Percentiles rank a stretch among this genome's conserved stretches.
These are phyloP conservation scores for Endoconidiophora laricicola DNA, from an alignment of 2,329 filamentous ascomycete genomes.

Conservation along the genomic window DNA sequence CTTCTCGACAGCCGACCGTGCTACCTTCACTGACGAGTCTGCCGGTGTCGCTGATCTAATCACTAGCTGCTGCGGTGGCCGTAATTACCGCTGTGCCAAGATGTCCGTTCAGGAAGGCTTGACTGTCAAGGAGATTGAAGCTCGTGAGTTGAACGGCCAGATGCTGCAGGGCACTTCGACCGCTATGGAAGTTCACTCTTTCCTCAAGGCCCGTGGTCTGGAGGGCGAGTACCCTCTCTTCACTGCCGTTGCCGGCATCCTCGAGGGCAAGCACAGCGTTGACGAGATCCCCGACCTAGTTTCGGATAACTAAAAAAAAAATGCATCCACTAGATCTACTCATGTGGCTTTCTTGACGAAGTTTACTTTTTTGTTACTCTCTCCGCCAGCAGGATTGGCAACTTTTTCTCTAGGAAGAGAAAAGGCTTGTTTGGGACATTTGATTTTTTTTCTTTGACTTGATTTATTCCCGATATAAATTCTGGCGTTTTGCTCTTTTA, in stretches of 20 bases:
- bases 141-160: conserved; percentile 82
- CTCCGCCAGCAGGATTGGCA: conserved; percentile 12
- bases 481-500: conserved; percentile 3
- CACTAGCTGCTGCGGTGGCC: conserved; percentile 77
- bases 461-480: neutral
- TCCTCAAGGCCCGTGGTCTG: conserved; percentile 60
- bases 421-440: conserved; percentile 5
- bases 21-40: conserved; percentile 92
- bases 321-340: neutral
- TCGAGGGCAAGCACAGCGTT: conserved; percentile 59
- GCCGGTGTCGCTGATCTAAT: conserved; percentile 92
- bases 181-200: conserved; percentile 77
- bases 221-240: conserved; percentile 84
- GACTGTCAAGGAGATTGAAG: conserved; percentile 74
- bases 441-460: neutral
- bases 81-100: conserved; percentile 90
- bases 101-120: conserved; percentile 66
- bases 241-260: conserved; percentile 65
- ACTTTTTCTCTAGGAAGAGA: conserved; percentile 10
- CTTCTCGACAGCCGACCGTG: conserved; percentile 67
- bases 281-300: conserved; percentile 66
- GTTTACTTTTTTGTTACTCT: conserved; percentile 7
- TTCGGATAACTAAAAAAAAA: conserved; percentile 17
- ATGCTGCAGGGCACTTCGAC: conserved; percentile 91
- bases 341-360: neutral